These are phyloP conservation scores for Gymnopilus junonius DNA, from an alignment of 768 basidiomycete species.

Conservation along the genomic window DNA sequence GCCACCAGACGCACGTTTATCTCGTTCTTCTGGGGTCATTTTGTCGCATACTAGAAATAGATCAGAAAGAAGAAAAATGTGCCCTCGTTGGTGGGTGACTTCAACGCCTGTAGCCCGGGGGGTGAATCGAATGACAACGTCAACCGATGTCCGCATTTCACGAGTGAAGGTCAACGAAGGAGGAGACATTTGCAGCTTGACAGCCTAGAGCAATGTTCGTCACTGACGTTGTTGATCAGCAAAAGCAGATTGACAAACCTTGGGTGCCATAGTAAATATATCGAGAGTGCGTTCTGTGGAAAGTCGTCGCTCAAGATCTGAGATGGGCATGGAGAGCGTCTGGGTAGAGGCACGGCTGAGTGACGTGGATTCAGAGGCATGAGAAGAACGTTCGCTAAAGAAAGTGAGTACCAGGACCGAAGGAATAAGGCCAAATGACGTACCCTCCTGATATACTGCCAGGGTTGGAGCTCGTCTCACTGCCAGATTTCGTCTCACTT, in stretches of 20 bases:
- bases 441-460: constrained; percentile 62
- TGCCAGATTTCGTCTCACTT: constrained; percentile 40
- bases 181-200: constrained; percentile 89
- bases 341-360: constrained; percentile 55
- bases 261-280: constrained; percentile 94
- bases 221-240: neutral
- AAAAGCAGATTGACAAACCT: constrained; percentile 53
- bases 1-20: constrained; percentile 51
- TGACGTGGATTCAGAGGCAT: constrained; percentile 61
- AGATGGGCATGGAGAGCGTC: constrained; percentile 59
- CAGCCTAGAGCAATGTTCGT: constrained; percentile 54
- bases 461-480: constrained; percentile 54
- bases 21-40: constrained; percentile 70
- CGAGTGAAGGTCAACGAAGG: constrained; percentile 79
- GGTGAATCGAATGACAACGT: constrained; percentile 76
- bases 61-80: constrained; percentile 90
- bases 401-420: constrained; percentile 11
- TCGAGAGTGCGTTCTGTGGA: constrained; percentile 82
- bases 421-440: neutral
- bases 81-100: constrained; percentile 76
- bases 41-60: constrained; percentile 90
- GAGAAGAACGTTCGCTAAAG: constrained; percentile 60
- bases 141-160: constrained; percentile 71
- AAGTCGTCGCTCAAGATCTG: constrained; percentile 82
- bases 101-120: constrained; percentile 77